Percentiles rank a stretch among this genome's conserved stretches.
Evolutionary conservation across 192 early-diverging fungal genomes (phyloP).

Genomic region (Physocladia obscura): DNA sequence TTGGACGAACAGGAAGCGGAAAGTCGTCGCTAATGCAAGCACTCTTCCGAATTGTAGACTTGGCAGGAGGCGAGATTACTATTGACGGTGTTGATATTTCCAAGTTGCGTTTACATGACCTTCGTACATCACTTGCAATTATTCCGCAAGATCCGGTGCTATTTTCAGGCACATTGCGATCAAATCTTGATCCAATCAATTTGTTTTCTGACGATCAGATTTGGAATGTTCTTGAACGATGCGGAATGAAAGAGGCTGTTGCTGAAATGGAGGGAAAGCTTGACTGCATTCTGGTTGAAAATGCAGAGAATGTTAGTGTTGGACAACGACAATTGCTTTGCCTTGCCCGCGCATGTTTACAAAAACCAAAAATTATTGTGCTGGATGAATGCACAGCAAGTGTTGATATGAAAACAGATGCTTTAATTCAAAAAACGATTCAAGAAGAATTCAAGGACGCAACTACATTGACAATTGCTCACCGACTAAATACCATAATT

Average conservation of each 20-base stretch:
- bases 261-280: conserved; percentile 51
- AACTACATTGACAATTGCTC: conserved; percentile 54
- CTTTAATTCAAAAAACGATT: conserved; percentile 36
- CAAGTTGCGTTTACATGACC: conserved; percentile 44
- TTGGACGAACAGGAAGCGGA: conserved; percentile 43
- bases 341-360: conserved; percentile 38
- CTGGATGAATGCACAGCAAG: conserved; percentile 52
- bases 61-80: conserved; percentile 54
- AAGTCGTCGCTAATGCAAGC: conserved; percentile 35
- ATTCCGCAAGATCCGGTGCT: conserved; percentile 85
- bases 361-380: conserved; percentile 39
- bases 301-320: conserved; percentile 82
- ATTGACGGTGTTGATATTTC: conserved; percentile 79
- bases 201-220: conserved; percentile 60
- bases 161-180: conserved; percentile 42
- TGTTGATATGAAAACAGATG: conserved; percentile 51
- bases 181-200: conserved; percentile 74
- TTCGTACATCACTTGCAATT: conserved; percentile 48
- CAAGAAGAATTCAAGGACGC: conserved; percentile 37
- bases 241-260: conserved; percentile 56
- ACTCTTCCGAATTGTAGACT: conserved; percentile 51
- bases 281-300: conserved; percentile 66
- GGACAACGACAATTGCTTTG: conserved; percentile 67
- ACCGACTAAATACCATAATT: conserved; percentile 16
- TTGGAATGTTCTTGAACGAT: conserved; percentile 66